A percentile compares a stretch with the other conserved stretches of the same genome.
These are phyloP conservation scores for Coffea eugenioides DNA, from an alignment of 257 asterid species.

Conservation along the genomic window DNA sequence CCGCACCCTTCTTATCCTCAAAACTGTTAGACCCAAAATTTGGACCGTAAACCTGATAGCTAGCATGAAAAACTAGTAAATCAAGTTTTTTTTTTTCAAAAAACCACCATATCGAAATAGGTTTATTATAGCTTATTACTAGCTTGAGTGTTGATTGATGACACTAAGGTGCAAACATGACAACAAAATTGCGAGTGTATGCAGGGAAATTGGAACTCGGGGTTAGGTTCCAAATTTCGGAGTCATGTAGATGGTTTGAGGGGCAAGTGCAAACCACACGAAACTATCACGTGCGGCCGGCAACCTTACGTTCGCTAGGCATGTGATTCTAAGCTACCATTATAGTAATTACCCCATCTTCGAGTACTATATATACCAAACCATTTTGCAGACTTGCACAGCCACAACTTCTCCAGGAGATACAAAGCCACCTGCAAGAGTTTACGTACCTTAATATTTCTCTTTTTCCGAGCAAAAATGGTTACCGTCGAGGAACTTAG, in stretches of 20 bases:
- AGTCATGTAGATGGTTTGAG: background rate
- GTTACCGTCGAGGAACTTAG: conserved; percentile 65
- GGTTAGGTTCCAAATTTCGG: background rate
- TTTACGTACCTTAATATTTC: background rate
- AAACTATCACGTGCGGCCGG: background rate
- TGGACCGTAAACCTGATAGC: too few species aligned
- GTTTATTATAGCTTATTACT: background rate
- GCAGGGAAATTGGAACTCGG: background rate
- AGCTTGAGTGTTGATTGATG: too few species aligned
- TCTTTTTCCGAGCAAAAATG: conserved; percentile 29
- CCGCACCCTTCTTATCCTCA: too few species aligned
- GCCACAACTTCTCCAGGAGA: background rate
- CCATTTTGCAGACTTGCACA: background rate
- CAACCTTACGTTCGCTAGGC: background rate
- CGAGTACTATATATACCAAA: background rate
- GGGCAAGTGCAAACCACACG: background rate
- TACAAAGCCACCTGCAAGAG: background rate
- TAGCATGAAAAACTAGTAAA: too few species aligned
- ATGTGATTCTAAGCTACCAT: conserved; percentile 2
- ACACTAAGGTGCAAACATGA: background rate
- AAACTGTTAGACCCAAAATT: too few species aligned
- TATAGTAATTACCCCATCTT: too few species aligned
- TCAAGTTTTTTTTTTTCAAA: background rate
- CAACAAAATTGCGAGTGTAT: background rate
- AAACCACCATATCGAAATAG: too few species aligned